Conservation (phyloP, 208 protist species). For the Wallacemonas sp. region DNA sequence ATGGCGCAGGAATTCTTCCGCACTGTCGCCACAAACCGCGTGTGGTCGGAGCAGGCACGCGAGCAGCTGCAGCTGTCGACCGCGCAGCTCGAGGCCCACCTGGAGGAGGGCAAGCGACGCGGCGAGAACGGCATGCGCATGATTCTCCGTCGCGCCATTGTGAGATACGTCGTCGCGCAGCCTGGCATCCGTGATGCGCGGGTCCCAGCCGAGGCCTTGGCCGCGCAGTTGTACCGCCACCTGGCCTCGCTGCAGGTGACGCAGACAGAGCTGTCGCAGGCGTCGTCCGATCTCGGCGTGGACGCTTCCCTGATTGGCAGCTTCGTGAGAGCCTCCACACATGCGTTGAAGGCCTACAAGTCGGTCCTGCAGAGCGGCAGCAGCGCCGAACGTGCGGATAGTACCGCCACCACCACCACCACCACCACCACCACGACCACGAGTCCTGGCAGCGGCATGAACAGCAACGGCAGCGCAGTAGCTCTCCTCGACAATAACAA, state of each 20-base stretch:
- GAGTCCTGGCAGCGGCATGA: neutral
- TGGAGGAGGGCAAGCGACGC: conserved; percentile 20
- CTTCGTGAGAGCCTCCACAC: neutral
- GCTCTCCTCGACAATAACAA: neutral
- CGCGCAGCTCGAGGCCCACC: conserved; percentile 19
- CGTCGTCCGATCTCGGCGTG: neutral
- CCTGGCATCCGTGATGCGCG: neutral
- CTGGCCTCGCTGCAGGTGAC: neutral
- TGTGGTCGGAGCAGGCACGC: conserved; percentile 1
- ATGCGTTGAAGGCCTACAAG: neutral
- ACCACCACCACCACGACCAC: neutral
- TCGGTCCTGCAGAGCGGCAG: too few relatives aligned
- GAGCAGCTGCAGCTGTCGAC: conserved; percentile 11
- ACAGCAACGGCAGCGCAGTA: neutral
- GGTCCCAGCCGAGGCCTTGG: neutral
- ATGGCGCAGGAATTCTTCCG: neutral
- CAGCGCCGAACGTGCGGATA: too few relatives aligned
- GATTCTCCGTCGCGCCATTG: conserved; percentile 31
- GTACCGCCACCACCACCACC: neutral
- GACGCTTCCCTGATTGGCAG: neutral
- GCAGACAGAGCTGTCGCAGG: neutral
- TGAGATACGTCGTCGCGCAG: conserved; percentile 17
- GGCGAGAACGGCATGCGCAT: conserved; percentile 22
- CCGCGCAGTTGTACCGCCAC: conserved; percentile 5
- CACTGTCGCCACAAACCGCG: neutral